Evolutionary conservation across 306 rosid genomes (phyloP).

Genomic region (Inga oerstediana): DNA sequence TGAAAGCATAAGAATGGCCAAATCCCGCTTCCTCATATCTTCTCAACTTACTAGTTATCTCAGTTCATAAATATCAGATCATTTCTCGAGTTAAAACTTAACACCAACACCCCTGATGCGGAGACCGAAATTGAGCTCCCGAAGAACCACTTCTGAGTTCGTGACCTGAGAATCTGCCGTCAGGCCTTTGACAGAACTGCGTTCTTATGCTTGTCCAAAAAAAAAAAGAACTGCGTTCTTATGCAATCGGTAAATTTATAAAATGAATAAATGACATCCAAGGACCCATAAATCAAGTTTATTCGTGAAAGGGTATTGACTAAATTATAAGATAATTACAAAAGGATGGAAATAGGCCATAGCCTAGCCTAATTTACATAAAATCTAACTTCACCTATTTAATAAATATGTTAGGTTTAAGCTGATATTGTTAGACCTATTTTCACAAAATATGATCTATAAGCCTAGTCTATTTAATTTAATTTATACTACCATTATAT

Average conservation of each 20-base stretch:
- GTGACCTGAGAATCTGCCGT: not conserved
- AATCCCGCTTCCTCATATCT: constrained; percentile 97
- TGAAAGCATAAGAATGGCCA: constrained; percentile 95
- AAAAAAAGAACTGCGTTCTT: not conserved
- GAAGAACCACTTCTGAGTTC: not conserved
- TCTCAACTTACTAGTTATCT: not conserved
- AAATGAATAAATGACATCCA: not conserved
- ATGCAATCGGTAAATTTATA: too few species aligned
- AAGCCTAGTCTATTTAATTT: too few species aligned
- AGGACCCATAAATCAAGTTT: not conserved
- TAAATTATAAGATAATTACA: too few species aligned
- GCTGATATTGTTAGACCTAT: too few species aligned
- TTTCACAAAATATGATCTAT: too few species aligned
- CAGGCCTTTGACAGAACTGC: not conserved
- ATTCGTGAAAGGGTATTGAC: not conserved
- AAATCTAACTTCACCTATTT: too few species aligned
- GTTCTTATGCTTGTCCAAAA: not conserved
- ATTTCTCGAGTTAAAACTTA: not conserved
- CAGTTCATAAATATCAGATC: constrained; percentile 4
- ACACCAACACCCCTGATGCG: not conserved
- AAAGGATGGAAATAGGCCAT: too few species aligned
- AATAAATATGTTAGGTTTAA: too few species aligned
- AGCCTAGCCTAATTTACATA: too few species aligned
- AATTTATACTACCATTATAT: too few species aligned
- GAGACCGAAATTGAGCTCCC: not conserved